Evolutionary conservation across 208 protist species (phyloP).

Genomic region (Angomonas deanei): DNA sequence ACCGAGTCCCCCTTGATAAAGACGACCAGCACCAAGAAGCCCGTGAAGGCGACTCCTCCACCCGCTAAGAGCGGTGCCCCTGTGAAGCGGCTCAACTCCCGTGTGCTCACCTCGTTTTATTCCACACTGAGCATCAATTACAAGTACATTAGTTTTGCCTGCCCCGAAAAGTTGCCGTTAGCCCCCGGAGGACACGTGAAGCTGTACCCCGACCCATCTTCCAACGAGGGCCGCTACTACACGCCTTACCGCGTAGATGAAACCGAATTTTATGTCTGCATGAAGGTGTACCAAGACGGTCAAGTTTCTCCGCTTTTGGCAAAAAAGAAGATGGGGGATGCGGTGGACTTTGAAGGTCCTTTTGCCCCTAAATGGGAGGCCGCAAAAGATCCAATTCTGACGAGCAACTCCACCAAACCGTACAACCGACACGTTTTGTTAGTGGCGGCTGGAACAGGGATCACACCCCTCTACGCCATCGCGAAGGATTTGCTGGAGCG

Average conservation of each 20-base stretch:
- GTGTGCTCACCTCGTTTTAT: background rate
- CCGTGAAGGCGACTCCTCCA: background rate
- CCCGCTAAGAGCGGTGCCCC: background rate
- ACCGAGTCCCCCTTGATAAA: constrained; percentile 5
- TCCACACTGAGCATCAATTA: constrained; percentile 5
- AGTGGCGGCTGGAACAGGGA: constrained; percentile 57
- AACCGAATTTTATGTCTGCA: constrained; percentile 48
- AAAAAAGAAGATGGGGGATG: constrained; percentile 25
- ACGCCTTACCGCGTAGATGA: constrained; percentile 36
- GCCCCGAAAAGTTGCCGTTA: constrained; percentile 19
- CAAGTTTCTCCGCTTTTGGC: constrained; percentile 39
- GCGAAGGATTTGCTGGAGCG: constrained; percentile 27
- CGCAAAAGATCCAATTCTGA: constrained; percentile 27
- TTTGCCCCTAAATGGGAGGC: constrained; percentile 41
- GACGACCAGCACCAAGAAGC: background rate
- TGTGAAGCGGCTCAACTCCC: background rate
- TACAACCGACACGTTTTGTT: constrained; percentile 44
- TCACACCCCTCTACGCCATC: constrained; percentile 60
- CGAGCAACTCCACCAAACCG: background rate
- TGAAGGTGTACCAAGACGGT: constrained; percentile 43
- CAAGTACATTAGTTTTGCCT: constrained; percentile 46
- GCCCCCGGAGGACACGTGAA: constrained; percentile 53
- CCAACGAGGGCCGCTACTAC: constrained; percentile 32
- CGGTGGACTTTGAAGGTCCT: constrained; percentile 50
- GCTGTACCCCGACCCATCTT: constrained; percentile 23